Percentiles rank a stretch among this genome's conserved stretches.
phyloP scores from a whole-genome alignment of 2,329 filamentous ascomycete species.

The Onygena corvina region DNA sequence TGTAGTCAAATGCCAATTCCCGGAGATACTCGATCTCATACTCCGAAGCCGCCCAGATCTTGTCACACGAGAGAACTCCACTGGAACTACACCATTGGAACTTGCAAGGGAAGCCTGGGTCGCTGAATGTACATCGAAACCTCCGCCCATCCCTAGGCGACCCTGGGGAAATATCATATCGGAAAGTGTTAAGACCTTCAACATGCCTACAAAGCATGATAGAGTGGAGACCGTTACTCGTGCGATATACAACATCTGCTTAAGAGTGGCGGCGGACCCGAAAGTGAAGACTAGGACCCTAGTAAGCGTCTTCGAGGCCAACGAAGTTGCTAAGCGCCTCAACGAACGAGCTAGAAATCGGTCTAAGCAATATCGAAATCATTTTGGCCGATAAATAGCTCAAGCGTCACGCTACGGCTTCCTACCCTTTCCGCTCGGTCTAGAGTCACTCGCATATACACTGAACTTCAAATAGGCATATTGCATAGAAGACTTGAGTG shows the following conservation, averaged over 20 bases:
- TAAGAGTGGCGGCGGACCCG: neutral
- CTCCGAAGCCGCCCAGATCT: slow-evolving; percentile 48
- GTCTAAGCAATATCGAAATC: neutral
- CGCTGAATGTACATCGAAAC: slow-evolving; percentile 15
- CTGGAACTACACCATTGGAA: slow-evolving; percentile 61
- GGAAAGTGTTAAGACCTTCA: too few species aligned
- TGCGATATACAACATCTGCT: neutral
- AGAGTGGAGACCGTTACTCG: too few species aligned
- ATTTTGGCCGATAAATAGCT: too few species aligned
- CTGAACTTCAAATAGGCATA: too few species aligned
- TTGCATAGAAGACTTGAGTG: too few species aligned
- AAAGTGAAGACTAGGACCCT: slow-evolving; percentile 38
- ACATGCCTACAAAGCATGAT: too few species aligned
- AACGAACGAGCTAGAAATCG: slow-evolving; percentile 12
- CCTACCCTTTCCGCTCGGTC: too few species aligned
- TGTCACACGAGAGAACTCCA: slow-evolving; percentile 60
- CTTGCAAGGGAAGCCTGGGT: slow-evolving; percentile 24
- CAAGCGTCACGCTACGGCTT: too few species aligned
- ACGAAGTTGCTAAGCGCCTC: slow-evolving; percentile 46
- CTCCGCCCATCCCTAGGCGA: slow-evolving; percentile 12
- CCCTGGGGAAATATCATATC: too few species aligned
- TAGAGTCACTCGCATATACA: too few species aligned
- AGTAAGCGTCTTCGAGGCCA: slow-evolving; percentile 48
- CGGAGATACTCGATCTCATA: slow-evolving; percentile 42
- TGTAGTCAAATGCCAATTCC: slow-evolving; percentile 36